Evolutionary conservation across 805 yeast genomes (phyloP), one percentile per base, ranked within the genome.

Genomic region (Metschnikowia kofuensis): DNA sequence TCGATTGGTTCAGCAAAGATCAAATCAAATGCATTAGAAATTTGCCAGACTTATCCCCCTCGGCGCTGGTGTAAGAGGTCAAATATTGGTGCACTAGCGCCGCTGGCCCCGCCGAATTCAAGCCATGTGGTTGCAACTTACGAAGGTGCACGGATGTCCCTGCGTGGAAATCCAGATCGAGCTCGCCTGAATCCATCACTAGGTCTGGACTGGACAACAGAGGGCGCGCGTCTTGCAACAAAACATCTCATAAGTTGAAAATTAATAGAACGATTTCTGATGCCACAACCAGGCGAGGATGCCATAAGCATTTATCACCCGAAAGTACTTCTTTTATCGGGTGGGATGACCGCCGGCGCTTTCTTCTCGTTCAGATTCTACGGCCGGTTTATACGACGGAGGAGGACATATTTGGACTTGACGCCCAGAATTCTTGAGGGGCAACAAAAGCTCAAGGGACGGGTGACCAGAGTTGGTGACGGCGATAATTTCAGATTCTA

Each of bases 401-500:
- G 72, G 9, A 56, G 63, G 11, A 67, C 64, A 1, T 73, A 71
- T 51, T 61, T 73, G 38, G 74, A 70, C 53, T 53, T 73, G 29
- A 68, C 76, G 1, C 67, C 76, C 8, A 52, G 59, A 14, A 65
- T 69, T 13, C 53, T 72, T 14, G 68, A 68, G 35, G 58, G 55
- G 12, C 56, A 60, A 14, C 59, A 62, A 3, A 53, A 54, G 26
- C 56, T 73, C 12, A 66, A 65, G 48, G 98, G 98, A 0, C 76
- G 76, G 51, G 97, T 91, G 4, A 87, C 96, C 0, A 74, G 94
- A 2, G 98, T 91, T 0, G 97, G 97, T 0, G 98, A 91, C 65
- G 97, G 96, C 13, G 99, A 94, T 64, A 92, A 92, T 65, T 92
- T 94, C 67, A 87, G 91, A 51, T 80, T 94, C 54, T 94, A 76